Conservation (phyloP, 805 yeast species). For the Ogataea trehalophila region DNA sequence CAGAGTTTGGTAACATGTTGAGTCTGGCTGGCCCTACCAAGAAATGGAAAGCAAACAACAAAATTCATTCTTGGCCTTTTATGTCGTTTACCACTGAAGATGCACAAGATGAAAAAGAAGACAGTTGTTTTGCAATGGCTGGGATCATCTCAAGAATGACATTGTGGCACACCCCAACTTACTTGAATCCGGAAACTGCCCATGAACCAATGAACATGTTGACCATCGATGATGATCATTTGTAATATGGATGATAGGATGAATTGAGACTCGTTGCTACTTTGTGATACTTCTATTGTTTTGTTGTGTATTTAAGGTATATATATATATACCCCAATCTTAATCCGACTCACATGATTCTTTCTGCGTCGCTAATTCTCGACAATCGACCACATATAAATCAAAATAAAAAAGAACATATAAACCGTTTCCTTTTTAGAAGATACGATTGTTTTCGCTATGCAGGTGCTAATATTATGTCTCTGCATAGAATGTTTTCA, state of each 20-base stretch:
- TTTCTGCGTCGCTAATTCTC: too few relatives aligned
- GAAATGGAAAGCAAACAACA: constrained; percentile 30
- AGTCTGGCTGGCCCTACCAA: constrained; percentile 28
- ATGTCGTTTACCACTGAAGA: constrained; percentile 37
- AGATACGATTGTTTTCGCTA: too few relatives aligned
- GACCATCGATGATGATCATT: constrained; percentile 30
- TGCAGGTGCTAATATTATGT: too few relatives aligned
- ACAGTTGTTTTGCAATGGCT: constrained; percentile 35
- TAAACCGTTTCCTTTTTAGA: too few relatives aligned
- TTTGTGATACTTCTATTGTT: too few relatives aligned
- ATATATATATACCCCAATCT: too few relatives aligned
- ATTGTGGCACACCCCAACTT: constrained; percentile 34
- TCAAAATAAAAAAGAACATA: too few relatives aligned
- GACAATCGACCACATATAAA: too few relatives aligned
- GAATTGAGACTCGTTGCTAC: too few relatives aligned
- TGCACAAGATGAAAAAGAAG: constrained; percentile 38
- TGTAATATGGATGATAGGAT: constrained; percentile 2
- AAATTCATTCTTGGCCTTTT: constrained; percentile 48
- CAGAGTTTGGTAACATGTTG: constrained; percentile 26
- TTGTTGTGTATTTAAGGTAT: too few relatives aligned
- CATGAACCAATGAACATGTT: constrained; percentile 30
- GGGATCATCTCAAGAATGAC: constrained; percentile 40
- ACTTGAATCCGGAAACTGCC: constrained; percentile 20
- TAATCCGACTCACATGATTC: too few relatives aligned
- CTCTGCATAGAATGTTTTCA: too few relatives aligned